Evolutionary conservation across 768 basidiomycete species (phyloP), one percentile per base, ranked within the genome.

Genomic region (Leucocoprinus sp.): DNA sequence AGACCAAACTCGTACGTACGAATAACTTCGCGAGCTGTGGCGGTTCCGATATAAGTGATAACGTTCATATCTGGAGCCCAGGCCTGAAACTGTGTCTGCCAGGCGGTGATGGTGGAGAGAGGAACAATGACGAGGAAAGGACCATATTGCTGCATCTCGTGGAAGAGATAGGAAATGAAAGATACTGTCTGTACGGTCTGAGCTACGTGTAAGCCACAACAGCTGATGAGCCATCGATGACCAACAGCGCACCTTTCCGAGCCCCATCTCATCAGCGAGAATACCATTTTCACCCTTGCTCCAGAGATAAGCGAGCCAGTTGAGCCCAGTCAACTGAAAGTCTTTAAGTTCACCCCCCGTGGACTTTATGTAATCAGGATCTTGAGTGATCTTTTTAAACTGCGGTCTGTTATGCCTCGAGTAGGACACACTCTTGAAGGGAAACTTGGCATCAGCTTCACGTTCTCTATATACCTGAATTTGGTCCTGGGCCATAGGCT

Each of bases 251-350:
- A 86, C 76, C 79, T 99, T 99, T 43, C 96, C 96, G 19, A 99
- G 84, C 61, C 96, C 96, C 96, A 98, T 99, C 74, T 99, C 96
- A 58, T 99, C 96, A 0, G 96, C 96, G 27, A 99, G 68, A 49
- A 99, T 96, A 15, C 96, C 96, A 59, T 98, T 98, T 55, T 95
- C 86, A 7, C 89, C 89, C 54, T 90, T 81, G 53, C 77, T 82
- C 96, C 96, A 98, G 12, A 93, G 69, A 63, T 95, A 98, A 3
- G 90, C 85, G n/a, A 99, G 74, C 96, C 96, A 99, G 60, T 99
- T 99, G 52, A 99, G 72, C 18, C 96, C 96, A 2, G 92, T 96
- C 31, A 98, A 72, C 68, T 99, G 96, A 70, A 99, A 99, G 57
- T 98, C 96, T 66, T 99, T 99, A 50, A 98, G 72, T 51, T 81